Base-by-base conservation (phyloP, 2,329 filamentous ascomycete genomes). In the Aureobasidium vineae region DNA sequence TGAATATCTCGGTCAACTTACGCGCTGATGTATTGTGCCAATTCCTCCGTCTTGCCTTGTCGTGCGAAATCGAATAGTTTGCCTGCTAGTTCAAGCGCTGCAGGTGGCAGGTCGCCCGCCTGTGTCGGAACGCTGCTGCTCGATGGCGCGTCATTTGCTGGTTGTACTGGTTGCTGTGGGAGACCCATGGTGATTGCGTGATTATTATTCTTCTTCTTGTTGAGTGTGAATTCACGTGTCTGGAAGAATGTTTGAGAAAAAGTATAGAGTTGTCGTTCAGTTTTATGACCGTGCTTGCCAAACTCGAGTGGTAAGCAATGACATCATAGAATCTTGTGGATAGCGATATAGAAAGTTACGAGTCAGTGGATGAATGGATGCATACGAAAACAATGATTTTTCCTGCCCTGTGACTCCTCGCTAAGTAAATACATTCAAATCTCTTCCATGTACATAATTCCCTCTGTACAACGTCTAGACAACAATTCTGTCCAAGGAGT, bases 401-500 rank as follows among this genome's bases (percentile, higher is more conserved):
- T 64, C 47, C 61, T 54, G 38, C 52, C 61, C 61, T 43, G 47
- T 53, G 47, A 64, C 61, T 64, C 61, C 61, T 64, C 61, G 61
- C 61, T 64, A 64, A 64, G 36, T 64, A 54, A 64, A 54, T 64
- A 64, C 40, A 64, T 53, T 33, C 49, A 64, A 6, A 54, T 54
- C 19, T 45, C 21, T 54, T 64, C 49, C n/a, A 45, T 52, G 33
- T 41, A 63, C 33, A 31, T 41, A 15, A 38, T 5, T 26, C 31
- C 19, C 23, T n/a, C 23, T 23, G 15, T 38, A 45, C 21, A 63
- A 28, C 19, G 21, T 49, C 23, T 64, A 64, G n/a, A 64, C 61
- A 23, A 64, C 61, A 23, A 96, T 87, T 77, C 87, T 86, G 79
- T 97, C 92, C 70, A 94, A 84, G 54, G 90, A 91, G 79, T 97